Evolutionary conservation across 129 eudicot species (phyloP), one percentile per base, ranked within the genome.

Genomic region (Pittosporum tobira): DNA sequence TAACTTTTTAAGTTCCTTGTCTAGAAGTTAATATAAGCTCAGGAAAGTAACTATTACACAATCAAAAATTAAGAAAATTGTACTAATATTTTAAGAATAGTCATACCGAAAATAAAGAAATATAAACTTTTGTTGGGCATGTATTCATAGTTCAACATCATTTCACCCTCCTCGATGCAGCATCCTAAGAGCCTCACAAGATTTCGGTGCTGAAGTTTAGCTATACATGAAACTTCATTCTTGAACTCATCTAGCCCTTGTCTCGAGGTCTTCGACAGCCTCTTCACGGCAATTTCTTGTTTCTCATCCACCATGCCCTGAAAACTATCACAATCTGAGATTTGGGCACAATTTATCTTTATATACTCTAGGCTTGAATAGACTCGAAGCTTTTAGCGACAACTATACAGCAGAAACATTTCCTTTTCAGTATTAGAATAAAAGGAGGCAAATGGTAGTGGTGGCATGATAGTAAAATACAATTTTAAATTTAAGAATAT

Each of bases 141-240:
- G 60, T 55, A 55, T 55, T 55, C 60, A 4, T 55, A 55, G 24
- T 29, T 18, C 60, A 55, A 55, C 40, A 55, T 29, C 60, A 55
- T 55, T 30, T 71, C 64, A n/a, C 65, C 75, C 29, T 68, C 65
- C 40, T 56, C 50, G 36, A 62, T 30, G 70, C 75, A 71, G 12
- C 70, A 62, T 15, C 75, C 75, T 12, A 71, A 34, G 30, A 71
- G 69, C 65, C 45, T 55, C 45, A 53, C 75, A 13, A 71, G 64
- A 57, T 71, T 71, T 23, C 70, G 48, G 30, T 71, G 75, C n/a
- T 71, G 70, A n/a, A 62, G 70, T 50, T 62, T 63, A 16, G 65
- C 69, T 23, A 71, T 62, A 31, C 44, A 55, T 19, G 27, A 25
- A 21, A 55, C 60, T 55, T 55, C 60, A 30, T n/a, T 55, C 44